phyloP scores from a whole-genome alignment of 495 filamentous ascomycete species.

The Tuber indicum region DNA sequence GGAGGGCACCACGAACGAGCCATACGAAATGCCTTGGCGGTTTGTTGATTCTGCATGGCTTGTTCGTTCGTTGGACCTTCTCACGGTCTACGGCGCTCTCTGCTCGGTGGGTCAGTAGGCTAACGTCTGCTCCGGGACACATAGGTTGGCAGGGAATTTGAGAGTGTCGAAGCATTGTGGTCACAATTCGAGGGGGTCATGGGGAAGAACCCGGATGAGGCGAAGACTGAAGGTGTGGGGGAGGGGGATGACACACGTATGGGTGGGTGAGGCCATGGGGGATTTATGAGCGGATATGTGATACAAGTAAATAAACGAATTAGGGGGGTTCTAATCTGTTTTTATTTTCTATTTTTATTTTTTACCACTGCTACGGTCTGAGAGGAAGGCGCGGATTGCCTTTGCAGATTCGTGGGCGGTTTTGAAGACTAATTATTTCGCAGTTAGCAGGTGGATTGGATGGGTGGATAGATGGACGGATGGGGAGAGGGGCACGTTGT shows the following conservation, averaged over 20 bases:
- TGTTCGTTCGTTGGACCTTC: background rate
- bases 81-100: background rate
- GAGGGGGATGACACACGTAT: constrained; percentile 24
- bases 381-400: constrained; percentile 75
- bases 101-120: background rate
- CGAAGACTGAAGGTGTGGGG: constrained; percentile 44
- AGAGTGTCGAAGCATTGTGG: constrained; percentile 94
- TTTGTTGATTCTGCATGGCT: background rate
- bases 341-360: constrained; percentile 26
- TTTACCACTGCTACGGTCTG: constrained; percentile 46
- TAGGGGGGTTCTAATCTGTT: background rate
- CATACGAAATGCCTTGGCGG: background rate
- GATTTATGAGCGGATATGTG: background rate
- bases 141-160: constrained; percentile 92
- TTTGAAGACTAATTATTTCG: constrained; percentile 58
- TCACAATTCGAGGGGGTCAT: constrained; percentile 95
- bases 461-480: background rate
- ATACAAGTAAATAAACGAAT: constrained; percentile 8
- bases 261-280: constrained; percentile 4
- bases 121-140: constrained; percentile 4
- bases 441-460: background rate
- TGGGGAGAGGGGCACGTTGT: constrained; percentile 50
- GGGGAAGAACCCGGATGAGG: constrained; percentile 58
- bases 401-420: constrained; percentile 84
- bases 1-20: background rate